Conservation (phyloP, 345 rosid species). For the Cochlearia excelsa region DNA sequence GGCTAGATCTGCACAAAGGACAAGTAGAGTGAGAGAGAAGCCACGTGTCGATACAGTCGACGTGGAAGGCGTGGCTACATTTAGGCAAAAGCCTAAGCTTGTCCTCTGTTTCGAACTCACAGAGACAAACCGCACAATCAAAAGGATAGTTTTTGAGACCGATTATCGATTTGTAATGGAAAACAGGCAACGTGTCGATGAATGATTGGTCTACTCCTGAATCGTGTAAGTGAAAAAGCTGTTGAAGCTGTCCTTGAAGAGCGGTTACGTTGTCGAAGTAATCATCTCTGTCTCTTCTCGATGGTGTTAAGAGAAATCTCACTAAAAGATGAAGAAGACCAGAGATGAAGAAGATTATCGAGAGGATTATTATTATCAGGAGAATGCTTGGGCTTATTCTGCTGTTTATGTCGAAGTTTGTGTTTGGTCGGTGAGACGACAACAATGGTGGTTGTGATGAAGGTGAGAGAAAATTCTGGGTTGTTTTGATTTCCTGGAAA, state of each 20-base stretch:
- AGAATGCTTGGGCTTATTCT: constrained; percentile 78
- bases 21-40: constrained; percentile 97
- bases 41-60: constrained; percentile 99
- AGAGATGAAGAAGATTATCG: constrained; percentile 81
- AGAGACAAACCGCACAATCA: constrained; percentile 97
- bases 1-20: constrained; percentile 82
- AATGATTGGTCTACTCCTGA: constrained; percentile 94
- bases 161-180: constrained; percentile 74
- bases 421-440: constrained; percentile 25
- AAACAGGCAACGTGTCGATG: constrained; percentile 91
- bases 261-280: constrained; percentile 58
- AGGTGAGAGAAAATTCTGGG: constrained; percentile 28
- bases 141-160: constrained; percentile 64
- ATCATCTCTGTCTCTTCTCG: constrained; percentile 64
- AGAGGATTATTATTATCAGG: constrained; percentile 77
- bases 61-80: constrained; percentile 97
- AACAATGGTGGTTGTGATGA: constrained; percentile 23
- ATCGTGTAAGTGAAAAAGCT: constrained; percentile 92
- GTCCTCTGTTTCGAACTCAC: constrained; percentile 87
- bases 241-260: constrained; percentile 95
- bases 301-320: constrained; percentile 68
- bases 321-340: constrained; percentile 87
- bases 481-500: constrained; percentile 28
- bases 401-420: constrained; percentile 52
- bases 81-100: constrained; percentile 92